Evolutionary conservation across 1,284 basidiomycete species (phyloP), one percentile per base, ranked within the genome.

Genomic region (Entoloma clypeatum): DNA sequence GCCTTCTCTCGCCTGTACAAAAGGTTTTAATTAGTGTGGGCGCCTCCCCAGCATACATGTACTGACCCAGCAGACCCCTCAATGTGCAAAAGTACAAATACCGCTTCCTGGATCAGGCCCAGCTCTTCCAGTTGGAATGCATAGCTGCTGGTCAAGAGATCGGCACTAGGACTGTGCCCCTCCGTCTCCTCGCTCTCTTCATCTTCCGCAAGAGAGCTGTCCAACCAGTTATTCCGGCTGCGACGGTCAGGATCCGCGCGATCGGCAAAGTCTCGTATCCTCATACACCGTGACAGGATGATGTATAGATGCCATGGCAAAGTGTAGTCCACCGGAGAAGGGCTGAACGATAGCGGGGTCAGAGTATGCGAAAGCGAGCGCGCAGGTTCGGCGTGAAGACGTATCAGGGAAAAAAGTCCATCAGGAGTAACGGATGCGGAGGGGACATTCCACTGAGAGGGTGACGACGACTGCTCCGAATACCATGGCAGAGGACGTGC

Each of bases 301-400:
- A 93, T 79, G 60, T 95, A 97, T 21, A 98, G 61, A 63, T 98
- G 93, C 95, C 95, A 99, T 6, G 89, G 76, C 41, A 97, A 68
- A 8, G 90, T 80, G 58, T 82, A 85, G 61, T 96, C 93, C 14
- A 81, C 63, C 0, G 86, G 85, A 8, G 81, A 86, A 0, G 86
- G 65, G 1, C 83, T 79, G 55, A 89, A 92, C 25, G 86, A 87
- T 22, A 82, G 68, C 0, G 93, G 86, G 47, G 68, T 77, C 51
- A 74, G 72, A 6, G 77, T 63, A 23, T 73, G 68, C 2, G 80
- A 84, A 10, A 86, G 67, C 4, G 82, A 81, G 43, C 78, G 77
- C 10, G 71, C 68, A 1, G 79, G 81, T 39, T 85, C 77, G 5
- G 81, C 81, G 65, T 75, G 79, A 56, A 99, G 71, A 55, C 79